Evolutionary conservation across 257 asterid species (phyloP).

Genomic region (Solanum phureja): DNA sequence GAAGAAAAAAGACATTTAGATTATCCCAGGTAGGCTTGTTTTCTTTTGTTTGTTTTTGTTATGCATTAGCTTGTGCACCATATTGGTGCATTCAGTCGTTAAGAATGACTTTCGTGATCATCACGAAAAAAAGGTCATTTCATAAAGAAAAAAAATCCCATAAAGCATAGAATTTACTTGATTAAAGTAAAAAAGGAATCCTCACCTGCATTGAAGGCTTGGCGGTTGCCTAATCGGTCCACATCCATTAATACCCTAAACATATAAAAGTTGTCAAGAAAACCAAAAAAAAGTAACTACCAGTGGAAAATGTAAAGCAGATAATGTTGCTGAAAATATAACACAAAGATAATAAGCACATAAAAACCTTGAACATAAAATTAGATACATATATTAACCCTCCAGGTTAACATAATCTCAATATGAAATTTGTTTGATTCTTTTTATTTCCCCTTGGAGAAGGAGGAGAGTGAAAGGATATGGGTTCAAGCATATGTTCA

Average conservation of each 20-base stretch:
- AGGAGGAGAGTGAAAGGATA: background rate
- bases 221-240: slow-evolving; percentile 60
- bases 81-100: background rate
- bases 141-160: background rate
- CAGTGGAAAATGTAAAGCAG: background rate
- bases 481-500: background rate
- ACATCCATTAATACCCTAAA: slow-evolving; percentile 90
- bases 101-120: background rate
- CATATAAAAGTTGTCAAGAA: background rate
- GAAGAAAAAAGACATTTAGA: slow-evolving; percentile 11
- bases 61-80: background rate
- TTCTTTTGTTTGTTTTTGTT: background rate
- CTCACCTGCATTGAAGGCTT: slow-evolving; percentile 84
- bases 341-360: background rate
- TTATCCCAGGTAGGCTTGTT: background rate
- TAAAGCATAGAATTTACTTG: background rate
- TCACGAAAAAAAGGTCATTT: background rate
- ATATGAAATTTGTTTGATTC: background rate
- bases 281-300: background rate
- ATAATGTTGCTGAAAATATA: background rate
- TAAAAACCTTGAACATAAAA: background rate
- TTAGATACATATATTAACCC: background rate
- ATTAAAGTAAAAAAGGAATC: background rate
- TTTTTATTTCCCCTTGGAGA: background rate
- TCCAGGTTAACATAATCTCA: background rate